Conservation (phyloP, 2,329 filamentous ascomycete genomes). For the Penicillium verrucosum region DNA sequence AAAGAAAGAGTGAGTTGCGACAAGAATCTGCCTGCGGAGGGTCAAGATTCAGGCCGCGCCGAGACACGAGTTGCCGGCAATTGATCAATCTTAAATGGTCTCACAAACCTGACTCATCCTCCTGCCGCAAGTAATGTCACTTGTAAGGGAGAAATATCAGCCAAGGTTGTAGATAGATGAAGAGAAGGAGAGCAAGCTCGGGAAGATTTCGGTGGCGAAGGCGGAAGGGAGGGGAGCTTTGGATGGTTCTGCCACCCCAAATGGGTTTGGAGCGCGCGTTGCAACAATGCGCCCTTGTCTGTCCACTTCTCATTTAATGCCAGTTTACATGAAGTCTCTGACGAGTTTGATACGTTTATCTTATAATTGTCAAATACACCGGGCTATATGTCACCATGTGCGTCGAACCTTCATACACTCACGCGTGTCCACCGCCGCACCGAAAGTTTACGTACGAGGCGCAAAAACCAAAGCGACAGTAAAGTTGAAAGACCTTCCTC, state of each 20-base stretch:
- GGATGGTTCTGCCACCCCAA: constrained; percentile 17
- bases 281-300: constrained; percentile 26
- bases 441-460: constrained; percentile 18
- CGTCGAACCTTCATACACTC: constrained; percentile 20
- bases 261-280: constrained; percentile 12
- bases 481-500: constrained; percentile 52
- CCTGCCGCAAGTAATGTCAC: constrained; percentile 29
- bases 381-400: constrained; percentile 33
- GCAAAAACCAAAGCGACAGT: constrained; percentile 39
- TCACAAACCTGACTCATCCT: constrained; percentile 41
- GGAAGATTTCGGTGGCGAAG: constrained; percentile 39
- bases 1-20: constrained; percentile 27
- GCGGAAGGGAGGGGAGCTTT: constrained; percentile 32
- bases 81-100: constrained; percentile 23
- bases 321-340: constrained; percentile 1
- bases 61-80: constrained; percentile 27
- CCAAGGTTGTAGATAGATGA: constrained; percentile 22
- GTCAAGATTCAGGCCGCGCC: constrained; percentile 34
- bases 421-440: constrained; percentile 12
- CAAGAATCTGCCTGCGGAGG: constrained; percentile 29
- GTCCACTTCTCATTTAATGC: constrained; percentile 11
- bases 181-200: constrained; percentile 27
- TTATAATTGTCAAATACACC: constrained; percentile 23
- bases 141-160: constrained; percentile 28
- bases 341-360: not conserved